These are phyloP conservation scores for Delphinella strobiligena DNA, from an alignment of 2,329 filamentous ascomycete genomes.

Conservation along the genomic window DNA sequence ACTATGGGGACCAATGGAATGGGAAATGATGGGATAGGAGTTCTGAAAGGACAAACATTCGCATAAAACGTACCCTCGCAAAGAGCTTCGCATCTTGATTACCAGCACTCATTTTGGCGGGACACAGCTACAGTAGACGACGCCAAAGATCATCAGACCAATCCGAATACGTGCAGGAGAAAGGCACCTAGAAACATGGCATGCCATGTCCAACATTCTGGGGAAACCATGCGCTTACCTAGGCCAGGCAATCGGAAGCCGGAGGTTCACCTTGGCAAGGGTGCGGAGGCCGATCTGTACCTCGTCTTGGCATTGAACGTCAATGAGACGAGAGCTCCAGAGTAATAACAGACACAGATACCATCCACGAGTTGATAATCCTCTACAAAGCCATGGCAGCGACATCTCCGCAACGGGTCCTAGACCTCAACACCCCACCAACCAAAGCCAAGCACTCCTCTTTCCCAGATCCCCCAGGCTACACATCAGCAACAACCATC, in stretches of 20 bases:
- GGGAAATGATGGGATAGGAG: conserved; percentile 1
- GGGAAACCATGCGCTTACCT: no score
- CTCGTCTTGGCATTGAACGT: no score
- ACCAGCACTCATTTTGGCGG: conserved; percentile 46
- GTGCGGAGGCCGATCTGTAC: no score
- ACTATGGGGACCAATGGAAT: no score
- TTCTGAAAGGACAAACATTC: conserved; percentile 8
- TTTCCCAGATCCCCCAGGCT: conserved; percentile 81
- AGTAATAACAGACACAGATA: no score
- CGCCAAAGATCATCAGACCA: neutral
- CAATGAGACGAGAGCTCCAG: no score
- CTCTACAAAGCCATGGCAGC: conserved; percentile 13
- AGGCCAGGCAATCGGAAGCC: no score
- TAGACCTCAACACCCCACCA: conserved; percentile 63
- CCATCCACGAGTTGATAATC: no score
- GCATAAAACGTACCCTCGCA: conserved; percentile 62
- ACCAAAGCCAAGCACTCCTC: conserved; percentile 52
- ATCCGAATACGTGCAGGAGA: neutral
- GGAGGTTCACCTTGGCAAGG: no score
- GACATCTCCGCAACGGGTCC: conserved; percentile 63
- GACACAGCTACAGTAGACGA: neutral
- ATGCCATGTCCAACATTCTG: no score
- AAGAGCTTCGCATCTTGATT: conserved; percentile 99
- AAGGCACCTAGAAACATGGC: neutral
- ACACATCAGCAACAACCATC: conserved; percentile 37